phyloP scores from a whole-genome alignment of 1,139 yeast species.

The Candida neerlandica region DNA sequence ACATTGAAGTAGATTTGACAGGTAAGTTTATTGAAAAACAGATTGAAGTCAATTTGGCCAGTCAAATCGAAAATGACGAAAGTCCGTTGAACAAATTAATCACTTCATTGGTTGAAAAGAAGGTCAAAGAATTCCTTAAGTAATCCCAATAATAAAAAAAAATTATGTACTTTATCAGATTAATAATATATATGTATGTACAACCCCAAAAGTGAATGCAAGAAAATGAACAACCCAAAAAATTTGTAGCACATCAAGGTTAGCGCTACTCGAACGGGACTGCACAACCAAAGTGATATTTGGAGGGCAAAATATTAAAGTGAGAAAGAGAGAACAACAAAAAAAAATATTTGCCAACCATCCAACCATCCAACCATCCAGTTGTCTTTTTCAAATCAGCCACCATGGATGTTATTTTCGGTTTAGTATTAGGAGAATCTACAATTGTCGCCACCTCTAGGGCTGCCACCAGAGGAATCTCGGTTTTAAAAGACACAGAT shows the following conservation, averaged over 20 bases:
- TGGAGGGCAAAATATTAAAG: slow-evolving; percentile 1
- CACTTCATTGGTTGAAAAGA: slow-evolving; percentile 53
- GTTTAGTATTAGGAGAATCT: slow-evolving; percentile 78
- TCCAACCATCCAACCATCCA: neutral
- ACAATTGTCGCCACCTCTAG: slow-evolving; percentile 90
- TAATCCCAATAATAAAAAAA: slow-evolving; percentile 1
- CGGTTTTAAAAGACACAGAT: slow-evolving; percentile 81
- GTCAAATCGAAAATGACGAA: slow-evolving; percentile 51
- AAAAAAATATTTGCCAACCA: slow-evolving; percentile 1
- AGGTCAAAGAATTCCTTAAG: slow-evolving; percentile 28
- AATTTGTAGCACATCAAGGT: neutral
- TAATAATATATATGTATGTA: no score
- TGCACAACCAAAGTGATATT: neutral
- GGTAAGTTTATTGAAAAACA: slow-evolving; percentile 93
- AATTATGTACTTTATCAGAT: neutral
- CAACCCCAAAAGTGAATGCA: neutral
- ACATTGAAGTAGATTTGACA: slow-evolving; percentile 91
- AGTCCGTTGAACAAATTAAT: slow-evolving; percentile 47
- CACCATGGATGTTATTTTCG: slow-evolving; percentile 84
- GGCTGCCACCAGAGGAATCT: slow-evolving; percentile 92
- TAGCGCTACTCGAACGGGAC: neutral
- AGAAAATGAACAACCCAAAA: neutral
- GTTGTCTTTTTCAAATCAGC: neutral
- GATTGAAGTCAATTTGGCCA: slow-evolving; percentile 56
- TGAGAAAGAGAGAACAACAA: slow-evolving; percentile 9